These are phyloP conservation scores for Fraxinus ornus DNA, from an alignment of 305 asterid species.

Conservation along the genomic window DNA sequence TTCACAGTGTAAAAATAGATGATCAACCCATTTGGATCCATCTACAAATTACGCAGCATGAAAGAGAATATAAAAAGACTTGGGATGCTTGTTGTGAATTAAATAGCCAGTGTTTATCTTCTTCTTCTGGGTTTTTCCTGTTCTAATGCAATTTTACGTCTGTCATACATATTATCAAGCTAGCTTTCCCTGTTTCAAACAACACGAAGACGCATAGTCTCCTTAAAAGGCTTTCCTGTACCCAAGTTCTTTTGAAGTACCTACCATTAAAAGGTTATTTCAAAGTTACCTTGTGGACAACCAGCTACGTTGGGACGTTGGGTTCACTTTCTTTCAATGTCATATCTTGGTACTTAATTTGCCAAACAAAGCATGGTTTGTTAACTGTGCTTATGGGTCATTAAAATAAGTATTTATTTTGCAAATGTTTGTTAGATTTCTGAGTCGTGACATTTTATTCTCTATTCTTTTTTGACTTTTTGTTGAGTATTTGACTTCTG, in stretches of 20 bases:
- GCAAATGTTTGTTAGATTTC: background rate
- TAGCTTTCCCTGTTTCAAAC: conserved; percentile 1
- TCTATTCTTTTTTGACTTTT: conserved; percentile 6
- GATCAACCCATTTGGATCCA: background rate
- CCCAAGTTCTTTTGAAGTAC: background rate
- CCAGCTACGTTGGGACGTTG: background rate
- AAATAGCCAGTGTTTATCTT: background rate
- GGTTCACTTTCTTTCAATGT: background rate
- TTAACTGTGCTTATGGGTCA: background rate
- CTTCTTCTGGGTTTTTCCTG: background rate
- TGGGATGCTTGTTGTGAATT: background rate
- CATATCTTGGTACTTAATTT: conserved; percentile 11
- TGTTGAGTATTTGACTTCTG: conserved; percentile 12
- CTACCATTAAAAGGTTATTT: background rate
- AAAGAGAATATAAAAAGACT: background rate
- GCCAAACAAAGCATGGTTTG: background rate
- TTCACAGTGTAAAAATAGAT: background rate
- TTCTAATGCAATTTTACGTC: conserved; percentile 1
- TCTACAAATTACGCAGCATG: background rate
- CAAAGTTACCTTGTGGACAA: background rate
- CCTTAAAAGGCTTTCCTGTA: background rate
- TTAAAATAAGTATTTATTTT: background rate
- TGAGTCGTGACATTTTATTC: background rate
- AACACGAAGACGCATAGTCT: background rate
- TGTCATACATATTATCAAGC: conserved; percentile 6